These are phyloP conservation scores for Chenopodium suecicum DNA, from an alignment of 148 eudicot genomes.

Conservation along the genomic window DNA sequence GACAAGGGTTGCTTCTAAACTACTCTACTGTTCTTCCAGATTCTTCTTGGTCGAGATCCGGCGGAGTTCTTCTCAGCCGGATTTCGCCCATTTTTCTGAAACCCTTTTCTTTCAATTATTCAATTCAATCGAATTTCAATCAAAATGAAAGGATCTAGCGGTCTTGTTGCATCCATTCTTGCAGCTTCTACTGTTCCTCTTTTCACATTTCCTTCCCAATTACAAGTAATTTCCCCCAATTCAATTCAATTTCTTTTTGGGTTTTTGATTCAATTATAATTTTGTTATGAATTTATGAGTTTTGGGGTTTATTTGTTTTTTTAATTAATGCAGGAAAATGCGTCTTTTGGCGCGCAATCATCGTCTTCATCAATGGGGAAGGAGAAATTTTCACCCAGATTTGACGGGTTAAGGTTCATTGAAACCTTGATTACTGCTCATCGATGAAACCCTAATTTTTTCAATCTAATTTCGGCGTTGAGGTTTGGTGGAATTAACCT, in stretches of 20 bases:
- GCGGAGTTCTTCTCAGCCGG: slow-evolving; percentile 8
- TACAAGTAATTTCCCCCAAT: slow-evolving; percentile 1
- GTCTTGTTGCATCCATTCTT: slow-evolving; percentile 5
- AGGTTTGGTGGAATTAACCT: neutral
- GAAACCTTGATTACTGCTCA: slow-evolving; percentile 68
- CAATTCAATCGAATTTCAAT: neutral
- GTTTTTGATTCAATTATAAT: neutral
- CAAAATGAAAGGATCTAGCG: neutral
- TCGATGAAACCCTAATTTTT: slow-evolving; percentile 35
- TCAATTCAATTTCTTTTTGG: neutral
- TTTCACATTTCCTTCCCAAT: neutral
- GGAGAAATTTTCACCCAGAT: slow-evolving; percentile 46
- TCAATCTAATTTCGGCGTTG: no score
- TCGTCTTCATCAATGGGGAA: slow-evolving; percentile 8
- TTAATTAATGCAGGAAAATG: neutral
- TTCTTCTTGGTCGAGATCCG: slow-evolving; percentile 4
- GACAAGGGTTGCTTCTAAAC: no score
- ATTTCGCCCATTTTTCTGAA: neutral
- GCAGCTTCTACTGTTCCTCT: slow-evolving; percentile 9
- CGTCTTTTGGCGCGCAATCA: neutral
- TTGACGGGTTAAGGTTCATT: slow-evolving; percentile 62
- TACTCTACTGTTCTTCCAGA: neutral
- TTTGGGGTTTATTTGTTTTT: neutral
- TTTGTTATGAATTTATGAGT: neutral
- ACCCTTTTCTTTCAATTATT: no score